Evolutionary conservation across 2,329 filamentous ascomycete genomes (phyloP), one percentile per base, ranked within the genome.

Genomic region (Phaeosphaeria sp.): DNA sequence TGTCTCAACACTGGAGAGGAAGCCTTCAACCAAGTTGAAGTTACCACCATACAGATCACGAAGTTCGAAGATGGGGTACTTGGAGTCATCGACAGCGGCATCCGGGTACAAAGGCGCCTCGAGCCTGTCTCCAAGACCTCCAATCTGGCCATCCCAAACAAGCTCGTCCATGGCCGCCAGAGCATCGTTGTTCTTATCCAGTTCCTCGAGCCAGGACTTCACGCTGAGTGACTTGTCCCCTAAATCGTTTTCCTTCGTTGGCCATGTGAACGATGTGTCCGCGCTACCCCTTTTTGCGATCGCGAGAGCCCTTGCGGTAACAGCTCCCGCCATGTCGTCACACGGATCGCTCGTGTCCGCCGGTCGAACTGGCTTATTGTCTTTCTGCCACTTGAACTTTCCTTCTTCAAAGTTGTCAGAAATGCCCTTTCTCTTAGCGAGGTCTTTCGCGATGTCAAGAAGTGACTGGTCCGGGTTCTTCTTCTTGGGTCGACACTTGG

Each of bases 401-500:
- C 8, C 30, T 3, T 7, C 3, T 7, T 36, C 30, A 13, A 36
- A 13, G 30, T 36, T 13, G 6, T 13, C 30, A 36, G 6, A 2
- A 20, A 54, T 22, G 11, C 24, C 22, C 8, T 54, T 43, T 44
- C 49, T 47, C 18, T 54, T 33, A 15, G 43, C 51, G 25, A 54
- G 33, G 18, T 20, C 42, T 18, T 42, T 47, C 3, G 49, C 43
- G 36, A 54, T 54, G 3, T 22, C 24, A 44, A 22, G 30, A 55
- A 81, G 67, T 7, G 86, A 55, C 13, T 70, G 63, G 78, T 81
- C 57, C 20, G 2, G 15, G 77, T 79, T 65, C 68, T 78, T 73
- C 74, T 73, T 24, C 68, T 78, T 66, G 57, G 68, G 76, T 15
- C 75, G 75, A 81, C 81, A 83, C 45, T 72, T 72, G 0, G 79